Conservation (phyloP, 306 rosid species). For the Fragaria ananassa region DNA sequence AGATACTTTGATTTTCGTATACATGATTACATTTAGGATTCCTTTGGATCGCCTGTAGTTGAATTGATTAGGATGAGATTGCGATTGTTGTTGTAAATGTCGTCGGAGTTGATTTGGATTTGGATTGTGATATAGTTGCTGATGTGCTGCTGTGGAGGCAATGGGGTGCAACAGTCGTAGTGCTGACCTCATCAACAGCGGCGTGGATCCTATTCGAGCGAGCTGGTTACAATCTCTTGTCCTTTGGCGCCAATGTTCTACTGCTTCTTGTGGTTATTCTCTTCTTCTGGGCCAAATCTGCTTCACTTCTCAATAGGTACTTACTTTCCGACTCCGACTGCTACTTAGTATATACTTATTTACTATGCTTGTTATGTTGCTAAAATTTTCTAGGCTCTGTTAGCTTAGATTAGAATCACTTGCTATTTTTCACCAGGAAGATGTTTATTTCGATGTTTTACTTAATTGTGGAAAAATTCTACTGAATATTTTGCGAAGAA, state of each 20-base stretch:
- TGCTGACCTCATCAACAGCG: conserved; percentile 55
- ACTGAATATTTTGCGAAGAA: not conserved
- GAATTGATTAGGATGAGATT: not conserved
- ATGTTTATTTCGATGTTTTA: not conserved
- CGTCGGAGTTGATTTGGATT: not conserved
- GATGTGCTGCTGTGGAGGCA: conserved; percentile 89
- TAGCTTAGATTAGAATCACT: not conserved
- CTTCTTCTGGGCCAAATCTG: conserved; percentile 95
- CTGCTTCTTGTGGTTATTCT: conserved; percentile 82
- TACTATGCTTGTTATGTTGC: not conserved
- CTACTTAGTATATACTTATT: not conserved
- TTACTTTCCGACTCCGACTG: conserved; percentile 8
- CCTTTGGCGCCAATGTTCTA: conserved; percentile 83
- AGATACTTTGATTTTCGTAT: not conserved
- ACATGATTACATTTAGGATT: not conserved
- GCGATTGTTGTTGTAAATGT: not conserved
- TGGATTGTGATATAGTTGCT: conserved; percentile 46
- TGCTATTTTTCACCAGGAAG: not conserved
- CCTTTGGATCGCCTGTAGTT: conserved; percentile 3
- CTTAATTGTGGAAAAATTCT: not conserved
- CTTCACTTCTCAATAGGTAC: conserved; percentile 90
- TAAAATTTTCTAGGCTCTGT: not conserved
- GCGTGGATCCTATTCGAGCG: conserved; percentile 83
- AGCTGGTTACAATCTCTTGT: conserved; percentile 76
- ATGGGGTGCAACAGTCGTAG: conserved; percentile 58